Base-by-base conservation (phyloP, 2,329 filamentous ascomycete species). In the Penicillium sp. region DNA sequence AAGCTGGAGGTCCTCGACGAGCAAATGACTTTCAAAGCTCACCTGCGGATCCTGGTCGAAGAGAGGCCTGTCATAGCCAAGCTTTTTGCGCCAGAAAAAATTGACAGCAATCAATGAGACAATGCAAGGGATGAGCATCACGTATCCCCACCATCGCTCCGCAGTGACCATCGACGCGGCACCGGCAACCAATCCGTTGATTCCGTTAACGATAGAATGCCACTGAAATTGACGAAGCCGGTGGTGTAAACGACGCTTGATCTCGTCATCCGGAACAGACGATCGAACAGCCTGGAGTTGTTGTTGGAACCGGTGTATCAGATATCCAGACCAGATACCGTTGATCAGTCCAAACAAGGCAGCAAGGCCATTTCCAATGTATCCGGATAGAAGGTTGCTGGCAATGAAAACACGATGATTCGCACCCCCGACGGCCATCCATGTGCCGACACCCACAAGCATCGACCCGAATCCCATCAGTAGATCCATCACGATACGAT, bases 361-460 rank as follows among this genome's bases (percentile, higher is more conserved):
- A 2, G 76, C 71, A 1, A 75, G 70, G 0, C 70, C 65, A 48
- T 81, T 81, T 2, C 78, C 78, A 13, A 81, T 66, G 49, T 79
- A 80, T 1, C 78, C 78, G 0, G 78, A 79, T 0, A 81, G 59
- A 2, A 80, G 59, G 46, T 81, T 81, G 55, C 74, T 78, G 0
- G 73, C 71, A 0, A 62, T 4, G 47, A 63, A 81, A 0, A 79
- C 66, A 0, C 33, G 49, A 0, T 28, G 61, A 42, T 78, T 66
- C 0, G 66, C 71, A 1, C 78, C 78, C 1, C 66, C 74, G 12
- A 80, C 79, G 8, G 78, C 78, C 71, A 81, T 70, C 48, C 74
- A 68, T 0, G 78, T 79, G 7, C 78, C 78, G 0, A 70, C 56
- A 5, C 72, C 73, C 12, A 81, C 77, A 3, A 79, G 54, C 1